Evolutionary conservation across 257 asterid genomes (phyloP), one percentile per base, ranked within the genome.

Genomic region (Solanum ossicruentum): DNA sequence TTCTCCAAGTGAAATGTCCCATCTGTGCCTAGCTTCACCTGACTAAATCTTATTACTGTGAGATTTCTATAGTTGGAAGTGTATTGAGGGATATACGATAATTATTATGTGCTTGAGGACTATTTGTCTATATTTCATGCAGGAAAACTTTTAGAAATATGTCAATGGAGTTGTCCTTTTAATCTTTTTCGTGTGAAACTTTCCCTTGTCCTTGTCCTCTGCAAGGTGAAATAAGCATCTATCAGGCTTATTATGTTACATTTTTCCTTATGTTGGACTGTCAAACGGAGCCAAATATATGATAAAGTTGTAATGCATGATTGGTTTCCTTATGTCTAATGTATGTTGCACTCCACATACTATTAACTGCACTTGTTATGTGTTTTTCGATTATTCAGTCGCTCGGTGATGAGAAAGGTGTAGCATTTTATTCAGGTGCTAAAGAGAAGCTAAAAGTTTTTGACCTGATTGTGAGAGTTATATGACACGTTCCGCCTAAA

Each of bases 381-480:
- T 54, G 43, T 83, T 58, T 84, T 84, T 17, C 20, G 17, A 72
- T 63, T 80, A 86, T 84, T 86, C 93, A 94, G 98, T 89, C 91
- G 12, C 86, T 93, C 0, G 99, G 99, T 2, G 90, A 95, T 81
- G 95, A 89, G 69, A 91, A 92, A 70, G 95, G 98, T 0, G 97
- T 92, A 21, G 91, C 97, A 7, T 91, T 90, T 80, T 95, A 86
- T 85, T 87, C 94, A 1, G 97, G 93, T 20, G 88, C 91, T 1
- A 96, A 93, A 80, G 93, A 91, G 39, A 91, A 89, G 88, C 86
- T 96, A 58, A 93, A 93, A 84, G 93, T 96, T 1, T 90, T 17
- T 1, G 98, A 96, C 87, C 96, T 96, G 7, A 92, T 93, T 4
- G 99, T 98, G 43, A 89, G 99, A 80, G 85, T 98, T 66, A 84